A percentile compares a stretch with the other conserved stretches of the same genome.
phyloP scores from a whole-genome alignment of 2,329 filamentous ascomycete genomes.

The Mollisiaceae sp. region DNA sequence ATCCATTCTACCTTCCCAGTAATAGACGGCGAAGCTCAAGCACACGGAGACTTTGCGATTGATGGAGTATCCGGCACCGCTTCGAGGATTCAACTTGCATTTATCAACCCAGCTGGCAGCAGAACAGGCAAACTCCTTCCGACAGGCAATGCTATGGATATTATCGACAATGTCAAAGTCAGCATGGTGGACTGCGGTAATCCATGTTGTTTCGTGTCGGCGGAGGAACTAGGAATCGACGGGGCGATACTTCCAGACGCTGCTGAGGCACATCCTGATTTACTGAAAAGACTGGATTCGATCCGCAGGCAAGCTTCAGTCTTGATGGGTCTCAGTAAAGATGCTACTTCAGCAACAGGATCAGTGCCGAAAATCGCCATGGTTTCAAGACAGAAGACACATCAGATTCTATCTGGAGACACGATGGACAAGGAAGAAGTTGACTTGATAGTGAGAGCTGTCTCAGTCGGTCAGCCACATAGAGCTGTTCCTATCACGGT shows the following conservation, averaged over 20 bases:
- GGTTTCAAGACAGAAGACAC: constrained; percentile 50
- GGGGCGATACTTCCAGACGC: constrained; percentile 58
- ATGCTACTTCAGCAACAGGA: constrained; percentile 51
- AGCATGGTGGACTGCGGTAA: constrained; percentile 69
- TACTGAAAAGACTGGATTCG: constrained; percentile 55
- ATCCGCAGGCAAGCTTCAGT: constrained; percentile 63
- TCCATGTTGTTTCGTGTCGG: constrained; percentile 65
- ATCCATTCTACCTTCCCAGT: constrained; percentile 63
- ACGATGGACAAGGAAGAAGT: constrained; percentile 41
- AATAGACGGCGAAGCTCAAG: constrained; percentile 51
- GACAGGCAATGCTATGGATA: constrained; percentile 60
- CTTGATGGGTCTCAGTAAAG: constrained; percentile 62
- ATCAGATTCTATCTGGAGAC: constrained; percentile 46
- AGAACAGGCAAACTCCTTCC: constrained; percentile 66
- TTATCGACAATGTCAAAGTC: constrained; percentile 53
- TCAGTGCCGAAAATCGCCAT: constrained; percentile 70
- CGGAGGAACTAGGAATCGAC: constrained; percentile 56
- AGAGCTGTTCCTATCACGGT: constrained; percentile 61
- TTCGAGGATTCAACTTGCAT: constrained; percentile 63
- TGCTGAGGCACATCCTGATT: constrained; percentile 51
- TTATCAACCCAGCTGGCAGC: constrained; percentile 65
- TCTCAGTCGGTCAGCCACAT: constrained; percentile 62
- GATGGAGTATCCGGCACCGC: constrained; percentile 67
- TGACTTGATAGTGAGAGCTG: constrained; percentile 52
- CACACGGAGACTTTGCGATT: constrained; percentile 61